Conservation (phyloP, 345 rosid species). For the Jatropha curcas region DNA sequence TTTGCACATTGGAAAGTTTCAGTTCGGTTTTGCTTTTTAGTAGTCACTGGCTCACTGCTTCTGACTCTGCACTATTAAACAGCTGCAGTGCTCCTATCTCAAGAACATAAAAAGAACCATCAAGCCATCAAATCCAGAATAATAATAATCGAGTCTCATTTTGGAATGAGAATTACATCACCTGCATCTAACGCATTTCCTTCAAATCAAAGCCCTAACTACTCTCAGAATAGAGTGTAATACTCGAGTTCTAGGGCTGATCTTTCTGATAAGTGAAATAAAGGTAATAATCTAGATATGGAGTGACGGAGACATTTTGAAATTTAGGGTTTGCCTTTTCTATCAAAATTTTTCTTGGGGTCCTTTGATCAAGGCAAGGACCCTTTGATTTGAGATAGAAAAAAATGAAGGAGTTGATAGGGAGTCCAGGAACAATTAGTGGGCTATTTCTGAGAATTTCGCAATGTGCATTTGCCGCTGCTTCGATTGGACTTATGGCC, state of each 20-base stretch:
- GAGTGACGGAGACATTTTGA: conserved; percentile 1
- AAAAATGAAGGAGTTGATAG: conserved; percentile 70
- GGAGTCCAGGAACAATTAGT: conserved; percentile 81
- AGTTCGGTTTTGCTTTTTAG: no score
- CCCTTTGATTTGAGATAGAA: background rate
- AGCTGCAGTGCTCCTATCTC: background rate
- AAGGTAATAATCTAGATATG: background rate
- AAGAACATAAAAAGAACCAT: background rate
- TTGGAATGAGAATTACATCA: background rate
- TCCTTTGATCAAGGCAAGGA: background rate
- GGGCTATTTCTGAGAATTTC: conserved; percentile 69
- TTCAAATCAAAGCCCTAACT: background rate
- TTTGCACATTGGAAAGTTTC: no score
- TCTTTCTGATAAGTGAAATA: background rate
- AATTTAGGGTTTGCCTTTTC: conserved; percentile 22
- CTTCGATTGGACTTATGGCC: conserved; percentile 73
- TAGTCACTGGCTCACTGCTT: no score
- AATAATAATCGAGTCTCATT: background rate
- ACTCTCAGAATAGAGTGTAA: no score
- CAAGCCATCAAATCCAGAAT: background rate
- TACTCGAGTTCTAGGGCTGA: background rate
- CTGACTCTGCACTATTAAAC: no score
- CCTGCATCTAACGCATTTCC: background rate
- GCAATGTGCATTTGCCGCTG: conserved; percentile 73
- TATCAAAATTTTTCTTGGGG: background rate